Evolutionary conservation across 179 eudicot species (phyloP).

Genomic region (Amaranthus tricolor): DNA sequence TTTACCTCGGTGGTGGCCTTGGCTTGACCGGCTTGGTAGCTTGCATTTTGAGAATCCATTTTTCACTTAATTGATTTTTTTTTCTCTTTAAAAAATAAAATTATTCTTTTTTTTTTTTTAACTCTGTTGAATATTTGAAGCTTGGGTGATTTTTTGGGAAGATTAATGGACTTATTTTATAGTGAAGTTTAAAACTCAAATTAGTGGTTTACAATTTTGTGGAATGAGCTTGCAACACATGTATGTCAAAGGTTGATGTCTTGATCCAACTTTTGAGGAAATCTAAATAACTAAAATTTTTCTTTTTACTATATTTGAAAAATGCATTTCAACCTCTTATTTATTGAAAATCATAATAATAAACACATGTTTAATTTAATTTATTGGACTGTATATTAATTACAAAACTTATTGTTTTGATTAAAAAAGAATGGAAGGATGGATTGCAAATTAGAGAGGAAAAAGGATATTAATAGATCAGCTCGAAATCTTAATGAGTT

Average conservation of each 20-base stretch:
- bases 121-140: neutral
- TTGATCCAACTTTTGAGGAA: neutral
- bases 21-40: constrained; percentile 49
- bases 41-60: constrained; percentile 25
- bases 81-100: neutral
- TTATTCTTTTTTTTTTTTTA: neutral
- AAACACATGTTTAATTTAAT: neutral
- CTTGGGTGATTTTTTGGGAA: neutral
- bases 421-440: no score
- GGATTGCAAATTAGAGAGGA: neutral
- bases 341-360: neutral
- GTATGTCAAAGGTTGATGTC: neutral
- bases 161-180: neutral
- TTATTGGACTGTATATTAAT: no score
- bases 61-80: constrained; percentile 26
- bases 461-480: no score
- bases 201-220: neutral
- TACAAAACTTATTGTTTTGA: no score
- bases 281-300: neutral
- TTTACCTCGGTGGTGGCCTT: constrained; percentile 40
- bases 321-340: neutral
- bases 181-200: neutral
- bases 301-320: neutral
- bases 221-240: neutral
- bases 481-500: no score